Base-by-base conservation (phyloP, 129 eudicot genomes). In the Ambrosia artemisiifolia region DNA sequence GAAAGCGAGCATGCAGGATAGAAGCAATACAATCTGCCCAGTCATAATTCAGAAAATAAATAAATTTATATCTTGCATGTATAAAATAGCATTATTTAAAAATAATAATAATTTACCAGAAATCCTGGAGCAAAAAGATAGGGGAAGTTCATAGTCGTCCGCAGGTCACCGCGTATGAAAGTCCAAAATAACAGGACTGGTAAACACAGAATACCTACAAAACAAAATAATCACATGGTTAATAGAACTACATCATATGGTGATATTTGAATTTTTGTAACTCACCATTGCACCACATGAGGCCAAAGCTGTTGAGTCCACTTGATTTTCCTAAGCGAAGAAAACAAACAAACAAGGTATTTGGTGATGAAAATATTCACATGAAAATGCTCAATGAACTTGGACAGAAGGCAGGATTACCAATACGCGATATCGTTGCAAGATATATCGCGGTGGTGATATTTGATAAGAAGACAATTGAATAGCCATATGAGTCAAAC, bases 231-330 rank as follows among this genome's bases (percentile, higher is more conserved):
- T 47, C 20, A 8, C 54, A 51, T 24, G n/a, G 56, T 70, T 17
- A 32, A 49, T 7, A 67, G 34, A 13, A 12, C 17, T 30, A 35
- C 7, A n/a, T 65, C 38, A 62, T 63, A 38, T n/a, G n/a, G 19
- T 7, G 4, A 42, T 56, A 7, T 62, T 33, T 72, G 60, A 51
- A 65, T 44, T 17, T 8, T 36, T 44, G 67, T 17, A 70, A 69
- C 89, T 79, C 57, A 94, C 98, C 96, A 60, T 87, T 94, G 83
- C 96, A 94, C 98, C 98, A 94, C 98, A 94, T 94, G 54, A 94
- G 95, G 55, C 98, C 98, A 85, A 94, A 94, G 87, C 98, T 94
- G 69, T 88, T 94, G 66, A 94, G 93, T 14, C 96, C 97, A 67
- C 96, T 94, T 40, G 98, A 81, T 83, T 94, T 90, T 56, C 98